phyloP scores from a whole-genome alignment of 345 rosid genomes.

The Euphorbia lathyris region DNA sequence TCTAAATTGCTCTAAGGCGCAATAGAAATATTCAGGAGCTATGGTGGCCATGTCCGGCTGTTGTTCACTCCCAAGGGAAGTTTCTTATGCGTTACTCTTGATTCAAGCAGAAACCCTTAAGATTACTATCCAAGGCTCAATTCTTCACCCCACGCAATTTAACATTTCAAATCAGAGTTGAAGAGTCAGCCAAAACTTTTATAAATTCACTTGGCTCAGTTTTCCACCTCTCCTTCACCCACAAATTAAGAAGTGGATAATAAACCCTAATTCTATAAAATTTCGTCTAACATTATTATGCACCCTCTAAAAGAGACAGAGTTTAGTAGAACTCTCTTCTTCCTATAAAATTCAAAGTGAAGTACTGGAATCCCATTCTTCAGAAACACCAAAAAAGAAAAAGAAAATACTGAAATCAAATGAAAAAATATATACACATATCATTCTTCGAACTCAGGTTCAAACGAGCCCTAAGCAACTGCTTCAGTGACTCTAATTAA shows the following conservation, averaged over 20 bases:
- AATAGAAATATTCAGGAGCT: background rate
- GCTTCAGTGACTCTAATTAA: background rate
- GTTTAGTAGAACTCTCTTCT: background rate
- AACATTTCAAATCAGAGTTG: background rate
- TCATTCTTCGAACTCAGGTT: background rate
- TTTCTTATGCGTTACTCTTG: background rate
- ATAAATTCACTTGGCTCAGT: background rate
- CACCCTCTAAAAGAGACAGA: background rate
- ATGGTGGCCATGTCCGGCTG: background rate
- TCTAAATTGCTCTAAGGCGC: background rate
- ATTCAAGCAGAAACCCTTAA: background rate
- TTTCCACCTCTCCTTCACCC: background rate
- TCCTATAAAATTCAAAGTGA: background rate
- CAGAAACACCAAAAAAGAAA: background rate
- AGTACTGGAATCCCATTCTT: background rate
- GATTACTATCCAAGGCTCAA: background rate
- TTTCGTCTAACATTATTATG: background rate
- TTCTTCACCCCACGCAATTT: background rate
- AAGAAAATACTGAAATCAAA: background rate
- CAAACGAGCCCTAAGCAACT: constrained; percentile 22
- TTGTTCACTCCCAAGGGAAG: background rate
- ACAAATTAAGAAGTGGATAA: background rate
- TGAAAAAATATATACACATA: background rate
- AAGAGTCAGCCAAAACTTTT: background rate
- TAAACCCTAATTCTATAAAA: constrained; percentile 28